These are phyloP conservation scores for Amaranthus tricolor DNA, from an alignment of 179 eudicot species.

Conservation along the genomic window DNA sequence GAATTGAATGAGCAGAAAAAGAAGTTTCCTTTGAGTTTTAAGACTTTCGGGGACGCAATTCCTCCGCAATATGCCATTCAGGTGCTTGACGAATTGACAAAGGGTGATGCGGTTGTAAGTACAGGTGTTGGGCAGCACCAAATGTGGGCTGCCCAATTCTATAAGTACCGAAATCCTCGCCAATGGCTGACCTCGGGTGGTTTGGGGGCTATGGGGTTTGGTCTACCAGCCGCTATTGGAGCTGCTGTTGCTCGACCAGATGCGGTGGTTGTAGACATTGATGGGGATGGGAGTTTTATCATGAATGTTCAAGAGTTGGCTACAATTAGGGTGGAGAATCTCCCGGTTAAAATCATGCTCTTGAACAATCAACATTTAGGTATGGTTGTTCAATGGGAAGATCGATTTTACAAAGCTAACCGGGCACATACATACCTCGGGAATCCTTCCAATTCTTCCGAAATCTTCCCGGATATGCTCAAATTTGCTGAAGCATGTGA, in stretches of 20 bases:
- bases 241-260: conserved; percentile 85
- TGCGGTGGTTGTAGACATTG: conserved; percentile 79
- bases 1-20: conserved; percentile 60
- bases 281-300: conserved; percentile 83
- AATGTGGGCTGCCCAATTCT: conserved; percentile 97
- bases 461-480: conserved; percentile 77
- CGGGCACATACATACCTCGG: conserved; percentile 83
- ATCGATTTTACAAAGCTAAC: conserved; percentile 75
- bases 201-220: conserved; percentile 94
- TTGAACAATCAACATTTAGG: conserved; percentile 85
- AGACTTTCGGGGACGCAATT: conserved; percentile 90
- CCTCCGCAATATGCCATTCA: conserved; percentile 93
- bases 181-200: conserved; percentile 95
- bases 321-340: conserved; percentile 69
- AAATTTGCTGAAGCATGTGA: conserved; percentile 86
- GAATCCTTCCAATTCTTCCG: conserved; percentile 49
- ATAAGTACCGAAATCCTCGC: conserved; percentile 71
- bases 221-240: conserved; percentile 95
- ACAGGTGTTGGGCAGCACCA: conserved; percentile 97
- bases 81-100: conserved; percentile 78
- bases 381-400: conserved; percentile 97
- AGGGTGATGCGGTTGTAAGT: conserved; percentile 71
- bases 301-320: conserved; percentile 95
- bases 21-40: conserved; percentile 53
- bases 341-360: conserved; percentile 83